Base-by-base conservation (phyloP, 2,329 filamentous ascomycete genomes). In the Parastagonospora nodorum region DNA sequence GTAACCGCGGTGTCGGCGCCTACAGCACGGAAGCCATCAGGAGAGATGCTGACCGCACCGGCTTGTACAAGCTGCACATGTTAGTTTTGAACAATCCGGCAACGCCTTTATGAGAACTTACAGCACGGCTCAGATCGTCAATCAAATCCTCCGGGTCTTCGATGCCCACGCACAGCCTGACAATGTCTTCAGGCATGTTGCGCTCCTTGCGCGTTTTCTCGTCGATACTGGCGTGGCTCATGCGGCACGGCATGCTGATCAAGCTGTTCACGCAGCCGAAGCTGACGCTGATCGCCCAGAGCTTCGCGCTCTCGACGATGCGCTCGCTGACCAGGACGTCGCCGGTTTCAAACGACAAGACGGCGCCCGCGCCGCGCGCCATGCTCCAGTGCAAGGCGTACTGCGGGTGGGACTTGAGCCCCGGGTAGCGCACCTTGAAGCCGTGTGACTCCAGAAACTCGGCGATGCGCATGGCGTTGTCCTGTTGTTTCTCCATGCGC, bases 221-320 rank as follows among this genome's bases (percentile, higher is more conserved):
- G 71, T 97, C 94, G 68, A 99, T 99, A 71, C 91, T 96, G 33
- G 94, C 94, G 76, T 99, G 94, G 76, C 93, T 97, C 95, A 99
- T 99, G 68, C 93, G 92, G 78, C 94, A 99, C 8, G 94, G 93
- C 93, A 99, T 97, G 78, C 92, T 97, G 75, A 99, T 99, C 73
- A 99, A 79, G 72, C 90, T 96, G 79, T 99, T 99, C 60, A 99
- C 94, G 73, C 94, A 97, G 41, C 94, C 94, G 72, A 99, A 99
- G 69, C 91, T 96, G 52, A 99, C 94, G 60, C 90, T 95, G 64
- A 99, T 99, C 30, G 89, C 92, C 87, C 91, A 99, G 29, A 99
- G 80, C 58, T 89, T 86, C 2, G 94, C 90, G 28, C 89, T 90
- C 77, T 97, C 94, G 5, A 99, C 94, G 65, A 99, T 97, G 33